Conservation (phyloP, 2,329 filamentous ascomycete genomes). For the Canariomyces notabilis region DNA sequence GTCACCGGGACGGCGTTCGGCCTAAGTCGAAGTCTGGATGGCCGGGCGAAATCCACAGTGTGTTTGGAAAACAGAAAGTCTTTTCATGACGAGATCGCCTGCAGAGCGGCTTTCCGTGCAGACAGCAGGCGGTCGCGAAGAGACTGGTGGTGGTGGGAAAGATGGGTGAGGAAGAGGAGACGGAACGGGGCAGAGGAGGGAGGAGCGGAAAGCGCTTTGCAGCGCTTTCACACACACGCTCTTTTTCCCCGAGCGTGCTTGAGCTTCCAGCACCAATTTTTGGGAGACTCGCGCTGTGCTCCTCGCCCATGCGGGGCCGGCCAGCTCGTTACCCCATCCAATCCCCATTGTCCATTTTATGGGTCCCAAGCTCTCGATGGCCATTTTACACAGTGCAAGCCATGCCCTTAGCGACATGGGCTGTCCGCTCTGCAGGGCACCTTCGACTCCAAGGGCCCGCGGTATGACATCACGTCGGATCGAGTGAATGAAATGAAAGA, state of each 20-base stretch:
- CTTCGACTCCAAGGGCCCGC: not conserved
- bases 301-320: slow-evolving; percentile 15
- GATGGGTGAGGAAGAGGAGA: slow-evolving; percentile 12
- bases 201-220: slow-evolving; percentile 18
- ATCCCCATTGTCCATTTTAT: no score
- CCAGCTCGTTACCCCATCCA: slow-evolving; percentile 5
- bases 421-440: not conserved
- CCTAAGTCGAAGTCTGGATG: slow-evolving; percentile 16
- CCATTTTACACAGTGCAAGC: slow-evolving; percentile 3
- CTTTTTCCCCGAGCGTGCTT: slow-evolving; percentile 20
- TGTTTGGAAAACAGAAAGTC: slow-evolving; percentile 9
- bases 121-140: slow-evolving; percentile 8
- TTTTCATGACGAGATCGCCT: slow-evolving; percentile 21
- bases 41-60: slow-evolving; percentile 16
- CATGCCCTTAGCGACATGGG: not conserved
- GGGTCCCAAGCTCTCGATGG: no score
- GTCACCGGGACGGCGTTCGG: slow-evolving; percentile 3
- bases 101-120: slow-evolving; percentile 5
- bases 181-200: slow-evolving; percentile 12
- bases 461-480: slow-evolving; percentile 18
- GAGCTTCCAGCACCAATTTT: slow-evolving; percentile 25
- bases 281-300: slow-evolving; percentile 17
- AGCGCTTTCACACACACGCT: slow-evolving; percentile 12
- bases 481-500: not conserved
- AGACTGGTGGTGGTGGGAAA: slow-evolving; percentile 14